Evolutionary conservation across 768 basidiomycete genomes (phyloP).

Genomic region (Porpolomopsis calyptriformis): DNA sequence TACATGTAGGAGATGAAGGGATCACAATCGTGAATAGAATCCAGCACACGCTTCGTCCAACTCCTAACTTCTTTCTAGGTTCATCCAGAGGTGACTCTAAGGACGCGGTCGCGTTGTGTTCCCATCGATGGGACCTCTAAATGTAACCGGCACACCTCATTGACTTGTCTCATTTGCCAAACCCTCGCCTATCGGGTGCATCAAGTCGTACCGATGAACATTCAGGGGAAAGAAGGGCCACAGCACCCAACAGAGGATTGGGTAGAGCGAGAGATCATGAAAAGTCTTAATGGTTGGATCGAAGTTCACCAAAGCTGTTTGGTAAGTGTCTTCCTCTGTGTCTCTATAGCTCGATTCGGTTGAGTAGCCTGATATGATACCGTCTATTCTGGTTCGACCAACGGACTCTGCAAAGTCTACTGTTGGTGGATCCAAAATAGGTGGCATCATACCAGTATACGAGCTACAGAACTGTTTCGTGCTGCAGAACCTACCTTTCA

Average conservation of each 20-base stretch:
- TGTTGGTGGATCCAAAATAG: neutral
- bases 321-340: conserved; percentile 36
- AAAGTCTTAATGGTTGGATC: conserved; percentile 62
- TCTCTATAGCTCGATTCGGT: neutral
- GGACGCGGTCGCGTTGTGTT: conserved; percentile 40
- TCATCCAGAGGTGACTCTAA: conserved; percentile 61
- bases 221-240: conserved; percentile 52
- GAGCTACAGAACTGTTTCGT: neutral
- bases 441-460: neutral
- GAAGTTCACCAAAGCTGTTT: conserved; percentile 55
- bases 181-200: conserved; percentile 57
- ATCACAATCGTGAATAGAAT: conserved; percentile 48
- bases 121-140: conserved; percentile 35
- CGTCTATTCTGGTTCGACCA: neutral
- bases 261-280: conserved; percentile 64
- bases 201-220: conserved; percentile 45
- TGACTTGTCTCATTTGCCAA: conserved; percentile 64
- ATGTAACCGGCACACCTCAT: conserved; percentile 47
- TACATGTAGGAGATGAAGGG: conserved; percentile 59
- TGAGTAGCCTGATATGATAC: neutral
- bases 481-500: neutral
- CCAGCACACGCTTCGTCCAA: neutral
- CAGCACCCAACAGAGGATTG: conserved; percentile 65
- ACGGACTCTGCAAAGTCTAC: neutral
- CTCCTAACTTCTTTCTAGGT: conserved; percentile 28